Evolutionary conservation across 805 yeast genomes (phyloP).

Genomic region (Lachancea sp.): DNA sequence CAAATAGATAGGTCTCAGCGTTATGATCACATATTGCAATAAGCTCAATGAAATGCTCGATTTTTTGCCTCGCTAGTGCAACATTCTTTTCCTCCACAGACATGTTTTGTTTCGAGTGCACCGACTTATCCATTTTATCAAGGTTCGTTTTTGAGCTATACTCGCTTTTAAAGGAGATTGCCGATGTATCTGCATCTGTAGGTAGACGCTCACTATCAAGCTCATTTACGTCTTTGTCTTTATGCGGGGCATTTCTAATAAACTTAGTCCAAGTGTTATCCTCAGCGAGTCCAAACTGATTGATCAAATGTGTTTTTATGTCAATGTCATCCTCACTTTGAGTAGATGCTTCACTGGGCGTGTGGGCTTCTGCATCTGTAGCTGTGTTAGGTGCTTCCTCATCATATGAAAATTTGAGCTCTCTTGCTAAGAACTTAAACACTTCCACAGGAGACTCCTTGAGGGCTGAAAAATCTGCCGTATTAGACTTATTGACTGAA

Average conservation of each 20-base stretch:
- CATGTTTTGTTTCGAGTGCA: slow-evolving; percentile 10
- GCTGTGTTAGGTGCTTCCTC: slow-evolving; percentile 13
- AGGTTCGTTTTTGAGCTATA: neutral
- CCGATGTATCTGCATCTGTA: neutral
- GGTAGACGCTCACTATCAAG: neutral
- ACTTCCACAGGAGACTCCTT: slow-evolving; percentile 29
- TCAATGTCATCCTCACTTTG: slow-evolving; percentile 14
- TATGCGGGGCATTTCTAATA: slow-evolving; percentile 9
- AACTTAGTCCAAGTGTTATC: slow-evolving; percentile 31
- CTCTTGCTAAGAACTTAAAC: slow-evolving; percentile 30
- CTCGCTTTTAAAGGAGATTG: neutral
- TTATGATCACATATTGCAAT: slow-evolving; percentile 29
- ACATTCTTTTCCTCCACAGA: slow-evolving; percentile 3
- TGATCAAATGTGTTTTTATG: slow-evolving; percentile 21
- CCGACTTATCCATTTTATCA: slow-evolving; percentile 7
- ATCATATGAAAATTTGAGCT: slow-evolving; percentile 27
- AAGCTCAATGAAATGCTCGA: slow-evolving; percentile 23
- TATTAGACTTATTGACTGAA: slow-evolving; percentile 6
- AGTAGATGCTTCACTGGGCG: slow-evolving; percentile 7
- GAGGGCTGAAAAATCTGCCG: slow-evolving; percentile 14
- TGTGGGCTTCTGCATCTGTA: slow-evolving; percentile 9
- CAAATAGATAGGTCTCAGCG: slow-evolving; percentile 27
- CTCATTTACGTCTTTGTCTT: neutral
- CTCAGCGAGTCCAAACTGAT: slow-evolving; percentile 28
- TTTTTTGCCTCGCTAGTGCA: slow-evolving; percentile 12